Conservation (phyloP, 208 protist species). For the Leishmania tropica region DNA sequence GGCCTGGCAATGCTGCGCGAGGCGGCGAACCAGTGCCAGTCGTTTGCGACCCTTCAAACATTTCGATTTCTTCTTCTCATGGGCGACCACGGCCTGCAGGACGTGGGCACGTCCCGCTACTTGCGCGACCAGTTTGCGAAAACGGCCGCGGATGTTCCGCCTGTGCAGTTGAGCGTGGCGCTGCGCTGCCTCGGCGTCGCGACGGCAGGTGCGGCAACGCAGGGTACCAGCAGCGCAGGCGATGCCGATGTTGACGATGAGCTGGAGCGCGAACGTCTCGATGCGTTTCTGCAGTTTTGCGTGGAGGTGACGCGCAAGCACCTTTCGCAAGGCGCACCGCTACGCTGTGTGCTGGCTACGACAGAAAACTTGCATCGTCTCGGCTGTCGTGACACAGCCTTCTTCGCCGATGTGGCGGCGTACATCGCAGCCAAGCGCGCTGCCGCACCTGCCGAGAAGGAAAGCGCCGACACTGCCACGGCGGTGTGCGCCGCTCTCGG, state of each 20-base stretch:
- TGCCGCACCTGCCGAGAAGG: slow-evolving; percentile 21
- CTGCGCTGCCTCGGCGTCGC: slow-evolving; percentile 51
- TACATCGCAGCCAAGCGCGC: slow-evolving; percentile 47
- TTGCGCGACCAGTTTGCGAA: slow-evolving; percentile 75
- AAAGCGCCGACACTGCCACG: slow-evolving; percentile 49
- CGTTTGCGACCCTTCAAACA: slow-evolving; percentile 67
- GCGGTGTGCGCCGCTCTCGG: slow-evolving; percentile 51
- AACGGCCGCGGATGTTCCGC: slow-evolving; percentile 70
- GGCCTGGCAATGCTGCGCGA: slow-evolving; percentile 62
- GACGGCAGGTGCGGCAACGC: not conserved
- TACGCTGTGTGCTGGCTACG: slow-evolving; percentile 52
- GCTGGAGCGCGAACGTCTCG: slow-evolving; percentile 41
- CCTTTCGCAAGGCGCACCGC: slow-evolving; percentile 45
- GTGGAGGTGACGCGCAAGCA: slow-evolving; percentile 50
- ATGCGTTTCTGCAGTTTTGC: slow-evolving; percentile 51
- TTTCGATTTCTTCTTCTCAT: slow-evolving; percentile 78
- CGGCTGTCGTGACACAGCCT: slow-evolving; percentile 47
- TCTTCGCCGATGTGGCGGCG: slow-evolving; percentile 53
- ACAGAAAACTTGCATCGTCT: slow-evolving; percentile 50
- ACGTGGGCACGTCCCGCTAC: slow-evolving; percentile 51
- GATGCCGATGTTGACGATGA: slow-evolving; percentile 20
- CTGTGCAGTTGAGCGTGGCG: slow-evolving; percentile 77
- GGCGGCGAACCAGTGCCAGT: slow-evolving; percentile 50
- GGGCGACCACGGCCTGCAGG: slow-evolving; percentile 53
- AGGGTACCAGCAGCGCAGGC: not conserved